These are phyloP conservation scores for Cladophialophora yegresii DNA, from an alignment of 2,329 filamentous ascomycete species.

Conservation along the genomic window DNA sequence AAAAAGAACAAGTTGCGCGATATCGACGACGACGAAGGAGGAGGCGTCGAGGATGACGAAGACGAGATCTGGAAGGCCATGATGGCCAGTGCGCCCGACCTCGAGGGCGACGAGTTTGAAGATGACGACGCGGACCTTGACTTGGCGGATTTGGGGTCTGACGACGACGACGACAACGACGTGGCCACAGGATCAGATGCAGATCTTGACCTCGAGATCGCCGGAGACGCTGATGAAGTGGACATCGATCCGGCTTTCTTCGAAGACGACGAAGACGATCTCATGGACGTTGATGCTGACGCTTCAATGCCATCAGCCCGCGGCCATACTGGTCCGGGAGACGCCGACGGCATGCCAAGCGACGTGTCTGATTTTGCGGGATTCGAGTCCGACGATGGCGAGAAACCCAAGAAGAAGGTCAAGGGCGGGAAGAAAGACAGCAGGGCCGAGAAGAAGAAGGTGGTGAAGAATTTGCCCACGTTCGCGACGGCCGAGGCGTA, in stretches of 20 bases:
- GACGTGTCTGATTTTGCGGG: slow-evolving; percentile 26
- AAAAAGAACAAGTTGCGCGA: slow-evolving; percentile 60
- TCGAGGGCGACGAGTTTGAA: slow-evolving; percentile 59
- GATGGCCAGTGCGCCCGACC: slow-evolving; percentile 75
- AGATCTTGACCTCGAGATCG: slow-evolving; percentile 48
- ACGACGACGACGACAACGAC: slow-evolving; percentile 47
- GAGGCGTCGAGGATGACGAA: slow-evolving; percentile 61
- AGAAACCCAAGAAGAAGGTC: slow-evolving; percentile 29
- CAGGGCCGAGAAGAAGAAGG: slow-evolving; percentile 71
- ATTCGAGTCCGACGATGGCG: slow-evolving; percentile 20
- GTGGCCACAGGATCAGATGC: slow-evolving; percentile 48
- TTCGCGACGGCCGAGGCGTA: slow-evolving; percentile 96
- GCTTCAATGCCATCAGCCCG: not conserved
- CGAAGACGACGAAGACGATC: slow-evolving; percentile 57
- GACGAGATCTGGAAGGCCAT: slow-evolving; percentile 92
- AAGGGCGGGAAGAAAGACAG: slow-evolving; percentile 49
- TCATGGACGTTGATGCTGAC: slow-evolving; percentile 53
- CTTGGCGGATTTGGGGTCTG: slow-evolving; percentile 57
- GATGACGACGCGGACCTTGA: slow-evolving; percentile 61
- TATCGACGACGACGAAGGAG: slow-evolving; percentile 59
- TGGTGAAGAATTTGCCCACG: slow-evolving; percentile 83
- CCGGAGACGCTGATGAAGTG: slow-evolving; percentile 40
- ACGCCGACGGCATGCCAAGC: slow-evolving; percentile 28
- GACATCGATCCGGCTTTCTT: slow-evolving; percentile 35
- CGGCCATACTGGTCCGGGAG: not conserved